Evolutionary conservation across 345 rosid species (phyloP).

Genomic region (Brassica rapa): DNA sequence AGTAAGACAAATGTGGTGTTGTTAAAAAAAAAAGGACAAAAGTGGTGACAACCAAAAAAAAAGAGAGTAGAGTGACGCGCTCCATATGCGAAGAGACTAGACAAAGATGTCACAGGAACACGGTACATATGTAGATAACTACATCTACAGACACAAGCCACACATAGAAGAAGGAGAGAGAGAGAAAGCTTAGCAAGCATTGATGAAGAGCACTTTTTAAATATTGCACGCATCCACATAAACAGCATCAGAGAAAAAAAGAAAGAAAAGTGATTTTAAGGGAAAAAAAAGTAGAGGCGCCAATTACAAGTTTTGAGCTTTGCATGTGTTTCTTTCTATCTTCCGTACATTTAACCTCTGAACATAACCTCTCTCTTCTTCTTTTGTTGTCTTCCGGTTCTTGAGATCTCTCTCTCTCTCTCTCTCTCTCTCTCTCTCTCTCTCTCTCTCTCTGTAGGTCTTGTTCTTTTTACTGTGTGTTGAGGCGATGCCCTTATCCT

Average conservation of each 20-base stretch:
- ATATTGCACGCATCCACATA: slow-evolving; percentile 73
- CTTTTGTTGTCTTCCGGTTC: slow-evolving; percentile 36
- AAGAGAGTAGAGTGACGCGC: slow-evolving; percentile 38
- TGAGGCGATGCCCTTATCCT: slow-evolving; percentile 90
- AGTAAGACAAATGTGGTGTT: slow-evolving; percentile 19
- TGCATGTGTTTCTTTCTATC: slow-evolving; percentile 41
- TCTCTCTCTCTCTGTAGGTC: neutral
- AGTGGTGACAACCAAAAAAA: neutral
- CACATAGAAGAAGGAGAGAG: slow-evolving; percentile 35
- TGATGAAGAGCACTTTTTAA: slow-evolving; percentile 49
- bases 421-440: slow-evolving; percentile 4
- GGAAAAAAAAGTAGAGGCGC: slow-evolving; percentile 30
- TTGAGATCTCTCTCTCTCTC: slow-evolving; percentile 35
- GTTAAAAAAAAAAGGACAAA: too few relatives aligned
- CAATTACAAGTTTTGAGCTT: slow-evolving; percentile 45
- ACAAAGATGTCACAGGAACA: slow-evolving; percentile 35
- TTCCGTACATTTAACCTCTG: slow-evolving; percentile 35
- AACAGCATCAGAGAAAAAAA: slow-evolving; percentile 21
- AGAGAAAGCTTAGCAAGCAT: slow-evolving; percentile 4
- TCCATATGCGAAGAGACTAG: slow-evolving; percentile 20
- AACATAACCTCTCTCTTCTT: slow-evolving; percentile 20
- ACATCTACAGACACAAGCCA: slow-evolving; percentile 43
- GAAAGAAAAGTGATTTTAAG: slow-evolving; percentile 17
- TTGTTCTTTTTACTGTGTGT: neutral
- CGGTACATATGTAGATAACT: slow-evolving; percentile 41